Percentiles rank a stretch among this genome's conserved stretches.
Conservation (phyloP, 805 yeast species). For the Komagataella pseudopastoris region DNA sequence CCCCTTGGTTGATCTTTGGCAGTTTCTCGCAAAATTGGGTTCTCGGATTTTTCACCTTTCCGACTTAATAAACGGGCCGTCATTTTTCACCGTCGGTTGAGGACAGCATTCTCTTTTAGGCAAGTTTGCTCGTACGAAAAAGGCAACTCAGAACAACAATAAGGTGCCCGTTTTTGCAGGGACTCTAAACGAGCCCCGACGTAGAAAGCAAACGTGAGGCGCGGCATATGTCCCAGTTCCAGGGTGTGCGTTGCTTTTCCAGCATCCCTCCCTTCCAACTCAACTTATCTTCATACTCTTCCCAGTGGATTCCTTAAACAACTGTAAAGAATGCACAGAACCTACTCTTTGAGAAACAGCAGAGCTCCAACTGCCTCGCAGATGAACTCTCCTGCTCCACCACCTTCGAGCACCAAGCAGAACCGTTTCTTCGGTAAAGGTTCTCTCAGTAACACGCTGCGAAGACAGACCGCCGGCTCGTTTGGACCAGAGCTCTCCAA, state of each 20-base stretch:
- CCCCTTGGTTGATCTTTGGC: too few species aligned
- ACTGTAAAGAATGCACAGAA: slow-evolving; percentile 74
- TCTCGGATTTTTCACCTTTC: neutral
- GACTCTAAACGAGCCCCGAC: neutral
- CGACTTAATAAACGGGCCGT: neutral
- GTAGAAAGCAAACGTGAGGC: neutral
- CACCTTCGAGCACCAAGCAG: slow-evolving; percentile 77
- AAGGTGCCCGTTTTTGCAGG: neutral
- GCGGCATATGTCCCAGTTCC: neutral
- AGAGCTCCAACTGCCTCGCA: slow-evolving; percentile 98
- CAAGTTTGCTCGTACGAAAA: neutral
- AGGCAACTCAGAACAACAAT: neutral
- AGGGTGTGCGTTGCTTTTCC: neutral
- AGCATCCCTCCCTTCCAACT: neutral
- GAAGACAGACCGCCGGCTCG: slow-evolving; percentile 65
- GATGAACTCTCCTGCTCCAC: slow-evolving; percentile 89
- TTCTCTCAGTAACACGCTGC: slow-evolving; percentile 36
- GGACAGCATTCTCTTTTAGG: neutral
- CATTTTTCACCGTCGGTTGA: neutral
- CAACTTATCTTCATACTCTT: neutral
- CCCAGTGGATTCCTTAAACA: neutral
- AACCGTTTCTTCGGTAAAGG: slow-evolving; percentile 85
- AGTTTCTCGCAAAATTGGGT: too few species aligned
- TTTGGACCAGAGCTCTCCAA: slow-evolving; percentile 73
- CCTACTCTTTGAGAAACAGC: slow-evolving; percentile 87